phyloP scores from a whole-genome alignment of 257 asterid genomes.

The Handroanthus guayacan region DNA sequence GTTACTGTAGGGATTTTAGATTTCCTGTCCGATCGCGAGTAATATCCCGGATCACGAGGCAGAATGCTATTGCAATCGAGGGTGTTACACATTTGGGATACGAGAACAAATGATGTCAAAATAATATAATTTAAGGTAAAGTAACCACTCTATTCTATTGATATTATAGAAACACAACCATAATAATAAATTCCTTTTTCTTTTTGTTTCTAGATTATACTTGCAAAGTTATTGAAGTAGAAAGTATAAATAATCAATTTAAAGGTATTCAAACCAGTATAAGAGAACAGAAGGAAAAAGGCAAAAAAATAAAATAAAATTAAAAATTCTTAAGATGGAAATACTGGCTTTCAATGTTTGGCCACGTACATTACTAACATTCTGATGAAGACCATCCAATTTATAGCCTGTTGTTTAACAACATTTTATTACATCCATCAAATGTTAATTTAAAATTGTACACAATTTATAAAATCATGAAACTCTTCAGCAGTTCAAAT shows the following conservation, averaged over 20 bases:
- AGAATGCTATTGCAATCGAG: too few relatives aligned
- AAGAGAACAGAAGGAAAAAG: background rate
- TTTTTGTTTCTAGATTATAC: background rate
- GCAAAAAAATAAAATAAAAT: too few relatives aligned
- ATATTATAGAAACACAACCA: background rate
- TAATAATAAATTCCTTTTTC: background rate
- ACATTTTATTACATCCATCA: background rate
- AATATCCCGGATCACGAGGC: too few relatives aligned
- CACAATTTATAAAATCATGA: background rate
- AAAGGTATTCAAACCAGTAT: background rate
- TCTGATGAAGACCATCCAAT: constrained; percentile 8
- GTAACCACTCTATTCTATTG: background rate
- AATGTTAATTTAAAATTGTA: background rate
- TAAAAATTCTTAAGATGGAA: background rate
- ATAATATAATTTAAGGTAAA: constrained; percentile 3
- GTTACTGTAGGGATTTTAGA: too few relatives aligned
- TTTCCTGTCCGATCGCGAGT: too few relatives aligned
- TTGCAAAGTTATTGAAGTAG: constrained; percentile 8
- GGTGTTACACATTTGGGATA: too few relatives aligned
- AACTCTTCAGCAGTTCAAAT: background rate
- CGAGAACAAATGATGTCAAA: constrained; percentile 18
- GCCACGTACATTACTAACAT: background rate
- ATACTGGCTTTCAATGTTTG: background rate
- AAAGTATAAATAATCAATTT: background rate
- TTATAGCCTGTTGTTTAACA: background rate